Evolutionary conservation across 306 rosid genomes (phyloP).

Genomic region (Dryas octopetala): DNA sequence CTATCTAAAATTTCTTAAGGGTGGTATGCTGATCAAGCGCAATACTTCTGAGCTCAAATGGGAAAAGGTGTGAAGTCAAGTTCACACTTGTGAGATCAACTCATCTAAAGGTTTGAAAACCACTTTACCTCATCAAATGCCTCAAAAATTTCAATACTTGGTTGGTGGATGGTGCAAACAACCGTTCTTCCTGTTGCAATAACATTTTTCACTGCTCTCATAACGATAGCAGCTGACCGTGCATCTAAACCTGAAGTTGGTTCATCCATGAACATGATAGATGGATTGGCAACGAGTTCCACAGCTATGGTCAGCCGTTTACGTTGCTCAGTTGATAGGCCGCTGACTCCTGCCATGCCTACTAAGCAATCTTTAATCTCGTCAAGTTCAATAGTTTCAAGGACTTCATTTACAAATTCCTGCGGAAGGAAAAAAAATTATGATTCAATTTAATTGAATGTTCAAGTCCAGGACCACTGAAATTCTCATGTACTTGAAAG

Average conservation of each 20-base stretch:
- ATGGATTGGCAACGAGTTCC: conserved; percentile 83
- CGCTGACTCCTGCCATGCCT: conserved; percentile 67
- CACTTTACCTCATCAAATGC: conserved; percentile 74
- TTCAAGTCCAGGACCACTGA: conserved; percentile 9
- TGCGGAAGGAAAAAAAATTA: conserved; percentile 24
- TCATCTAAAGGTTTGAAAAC: neutral
- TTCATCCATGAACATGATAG: conserved; percentile 84
- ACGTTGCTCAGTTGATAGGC: conserved; percentile 76
- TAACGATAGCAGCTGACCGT: conserved; percentile 75
- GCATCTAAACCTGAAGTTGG: conserved; percentile 88
- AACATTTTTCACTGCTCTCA: conserved; percentile 84
- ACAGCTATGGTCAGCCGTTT: conserved; percentile 82
- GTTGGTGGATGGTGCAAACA: conserved; percentile 82
- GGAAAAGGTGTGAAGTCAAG: neutral
- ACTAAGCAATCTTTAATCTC: conserved; percentile 61
- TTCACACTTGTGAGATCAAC: neutral
- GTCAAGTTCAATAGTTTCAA: conserved; percentile 75
- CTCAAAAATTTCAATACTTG: conserved; percentile 79
- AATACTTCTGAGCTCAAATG: neutral
- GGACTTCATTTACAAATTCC: conserved; percentile 74
- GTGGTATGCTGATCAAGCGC: neutral
- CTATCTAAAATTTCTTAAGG: neutral
- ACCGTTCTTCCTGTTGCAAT: conserved; percentile 71
- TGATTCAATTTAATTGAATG: neutral
- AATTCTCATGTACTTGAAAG: neutral